Percentiles rank a stretch among this genome's conserved stretches.
phyloP scores from a whole-genome alignment of 1,139 yeast genomes.

The Debaryomyces singareniensis region DNA sequence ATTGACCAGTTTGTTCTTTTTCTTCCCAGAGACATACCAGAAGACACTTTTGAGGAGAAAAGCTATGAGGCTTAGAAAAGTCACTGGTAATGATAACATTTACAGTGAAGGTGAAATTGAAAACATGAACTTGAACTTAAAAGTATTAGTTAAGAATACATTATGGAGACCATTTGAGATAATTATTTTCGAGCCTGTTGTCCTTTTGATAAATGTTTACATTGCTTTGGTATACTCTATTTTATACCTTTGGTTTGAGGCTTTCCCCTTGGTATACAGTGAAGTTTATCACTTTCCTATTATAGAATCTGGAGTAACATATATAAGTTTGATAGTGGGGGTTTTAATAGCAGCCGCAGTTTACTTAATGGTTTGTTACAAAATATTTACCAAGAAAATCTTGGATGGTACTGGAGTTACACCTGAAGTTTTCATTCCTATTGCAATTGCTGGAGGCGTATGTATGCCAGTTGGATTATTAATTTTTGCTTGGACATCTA shows the following conservation, averaged over 20 bases:
- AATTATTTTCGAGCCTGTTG: constrained; percentile 25
- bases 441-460: constrained; percentile 31
- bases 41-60: constrained; percentile 39
- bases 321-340: constrained; percentile 41
- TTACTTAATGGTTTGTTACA: constrained; percentile 15
- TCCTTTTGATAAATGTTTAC: constrained; percentile 23
- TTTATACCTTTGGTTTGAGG: constrained; percentile 29
- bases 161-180: constrained; percentile 28
- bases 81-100: constrained; percentile 36
- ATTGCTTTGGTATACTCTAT: constrained; percentile 25
- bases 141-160: constrained; percentile 16
- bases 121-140: constrained; percentile 20
- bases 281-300: constrained; percentile 19
- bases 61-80: constrained; percentile 31
- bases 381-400: constrained; percentile 19
- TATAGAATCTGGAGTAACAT: constrained; percentile 45
- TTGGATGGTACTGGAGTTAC: constrained; percentile 30
- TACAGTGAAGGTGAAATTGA: constrained; percentile 39
- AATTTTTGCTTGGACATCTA: constrained; percentile 28
- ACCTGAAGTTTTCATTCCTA: constrained; percentile 59
- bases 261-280: constrained; percentile 24
- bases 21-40: constrained; percentile 48
- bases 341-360: constrained; percentile 18
- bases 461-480: constrained; percentile 25
- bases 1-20: constrained; percentile 22